These are phyloP conservation scores for Quercus cerris DNA, from an alignment of 306 rosid species.

Conservation along the genomic window DNA sequence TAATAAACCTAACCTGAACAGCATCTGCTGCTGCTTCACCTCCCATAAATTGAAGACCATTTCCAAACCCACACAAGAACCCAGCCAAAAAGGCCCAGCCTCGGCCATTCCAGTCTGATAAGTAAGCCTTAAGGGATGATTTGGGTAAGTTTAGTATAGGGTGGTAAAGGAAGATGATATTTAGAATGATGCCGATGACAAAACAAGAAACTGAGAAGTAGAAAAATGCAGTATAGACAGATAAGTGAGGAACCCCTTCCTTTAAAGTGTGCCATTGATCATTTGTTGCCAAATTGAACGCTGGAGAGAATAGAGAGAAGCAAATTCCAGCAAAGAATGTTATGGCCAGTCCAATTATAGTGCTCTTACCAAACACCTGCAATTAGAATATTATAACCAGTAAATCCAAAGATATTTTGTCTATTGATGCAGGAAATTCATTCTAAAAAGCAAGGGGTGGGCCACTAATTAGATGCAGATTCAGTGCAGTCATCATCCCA, in stretches of 20 bases:
- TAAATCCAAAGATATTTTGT: background rate
- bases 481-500: background rate
- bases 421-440: background rate
- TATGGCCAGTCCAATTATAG: conserved; percentile 61
- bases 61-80: conserved; percentile 83
- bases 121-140: conserved; percentile 71
- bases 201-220: conserved; percentile 80
- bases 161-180: conserved; percentile 67
- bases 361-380: conserved; percentile 79
- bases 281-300: conserved; percentile 91
- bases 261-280: conserved; percentile 82
- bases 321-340: conserved; percentile 75
- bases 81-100: conserved; percentile 93
- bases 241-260: conserved; percentile 73
- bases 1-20: conserved; percentile 64
- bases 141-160: conserved; percentile 72
- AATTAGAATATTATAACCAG: background rate
- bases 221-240: conserved; percentile 80
- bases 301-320: conserved; percentile 89
- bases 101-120: conserved; percentile 81
- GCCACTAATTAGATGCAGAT: background rate
- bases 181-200: conserved; percentile 60
- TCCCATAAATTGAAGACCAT: conserved; percentile 94
- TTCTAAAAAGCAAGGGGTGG: background rate
- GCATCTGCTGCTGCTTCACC: conserved; percentile 99